Evolutionary conservation across 163 green algal species (phyloP), one percentile per base, ranked within the genome.

Genomic region (Chlamydomonas reinhardtii): DNA sequence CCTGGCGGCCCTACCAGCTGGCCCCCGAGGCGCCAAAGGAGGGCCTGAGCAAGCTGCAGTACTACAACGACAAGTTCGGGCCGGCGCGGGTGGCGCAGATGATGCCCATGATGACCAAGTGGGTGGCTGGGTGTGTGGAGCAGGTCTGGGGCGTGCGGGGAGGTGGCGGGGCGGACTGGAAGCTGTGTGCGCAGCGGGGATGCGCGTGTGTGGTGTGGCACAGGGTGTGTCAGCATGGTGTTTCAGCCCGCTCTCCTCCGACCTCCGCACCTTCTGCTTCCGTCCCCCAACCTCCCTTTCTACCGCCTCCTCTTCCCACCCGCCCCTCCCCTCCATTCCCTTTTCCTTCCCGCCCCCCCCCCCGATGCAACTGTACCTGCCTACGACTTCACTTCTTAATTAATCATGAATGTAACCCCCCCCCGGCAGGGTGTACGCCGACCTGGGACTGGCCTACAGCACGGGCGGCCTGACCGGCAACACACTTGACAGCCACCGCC

Each of bases 391-490:
- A n/a, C n/a, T n/a, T n/a, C n/a, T n/a, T n/a, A n/a, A n/a, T n/a
- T n/a, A n/a, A n/a, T n/a, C n/a, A n/a, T n/a, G n/a, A n/a, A n/a
- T n/a, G n/a, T n/a, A n/a, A n/a, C n/a, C n/a, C n/a, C 70, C 24
- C 32, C 1, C 31, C 35, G 15, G 20, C 83, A 89, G 76, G 84
- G 87, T 74, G 14, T 95, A 92, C 76, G 76, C 77, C 25, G 88
- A 92, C 4, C 83, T 92, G 71, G 92, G 92, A 0, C 59, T 93
- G 66, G 14, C 88, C 9, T 94, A 94, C 81, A 91, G 20, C 20
- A 89, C 94, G 32, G 92, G 91, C 22, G 92, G 92, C 8, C 32
- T 93, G 56, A 93, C 88, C 20, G 92, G 92, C 74, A 95, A 92
- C 86, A 94, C 92, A 0, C 48, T 94, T 14, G 83, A 93, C 79